Base-by-base conservation (phyloP, 179 eudicot genomes). In the Vitellaria paradoxa region DNA sequence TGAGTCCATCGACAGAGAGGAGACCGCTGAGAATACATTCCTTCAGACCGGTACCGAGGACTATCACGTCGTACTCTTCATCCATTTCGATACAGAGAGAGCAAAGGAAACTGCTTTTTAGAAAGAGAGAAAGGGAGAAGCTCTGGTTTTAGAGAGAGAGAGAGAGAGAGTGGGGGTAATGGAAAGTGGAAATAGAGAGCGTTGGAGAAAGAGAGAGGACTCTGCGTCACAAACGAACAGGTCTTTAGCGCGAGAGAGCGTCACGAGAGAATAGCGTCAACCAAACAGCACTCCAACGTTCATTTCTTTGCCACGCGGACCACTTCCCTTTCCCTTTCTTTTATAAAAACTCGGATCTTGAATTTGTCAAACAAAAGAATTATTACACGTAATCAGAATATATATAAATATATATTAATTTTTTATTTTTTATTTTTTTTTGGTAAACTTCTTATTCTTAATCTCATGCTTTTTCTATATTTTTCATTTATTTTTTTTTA, bases 21-120 rank as follows among this genome's bases (percentile, higher is more conserved):
- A 91, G 88, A 79, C 96, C 96, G 67, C 93, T 89, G 85, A 91
- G 93, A 73, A 91, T 91, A 82, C 96, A 91, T 85, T 91, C 96
- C 67, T 91, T 91, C 83, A 91, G 96, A 76, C 96, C 96, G 3
- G 96, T 91, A 0, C 96, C 96, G 0, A 89, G 84, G 61, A 91
- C 96, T 21, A 91, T 86, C 77, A 89, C 93, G 55, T 91, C 96
- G 66, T 91, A 91, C 81, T 89, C 96, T 82, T 91, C 96, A 89
- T 91, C 96, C 96, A 91, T 91, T 62, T 7, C 37, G 62, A 59
- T 6, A 8, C 4, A 21, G 17, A 0, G 20, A 13, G 40, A 62
- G 66, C 15, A 17, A 62, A 37, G 6, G 37, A 24, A 0, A 30
- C 37, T 30, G 5, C 55, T 8, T 12, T 50, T 12, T 11, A 57